phyloP scores from a whole-genome alignment of 1,284 basidiomycete species.

The Cutaneotrichosporon cutaneum region DNA sequence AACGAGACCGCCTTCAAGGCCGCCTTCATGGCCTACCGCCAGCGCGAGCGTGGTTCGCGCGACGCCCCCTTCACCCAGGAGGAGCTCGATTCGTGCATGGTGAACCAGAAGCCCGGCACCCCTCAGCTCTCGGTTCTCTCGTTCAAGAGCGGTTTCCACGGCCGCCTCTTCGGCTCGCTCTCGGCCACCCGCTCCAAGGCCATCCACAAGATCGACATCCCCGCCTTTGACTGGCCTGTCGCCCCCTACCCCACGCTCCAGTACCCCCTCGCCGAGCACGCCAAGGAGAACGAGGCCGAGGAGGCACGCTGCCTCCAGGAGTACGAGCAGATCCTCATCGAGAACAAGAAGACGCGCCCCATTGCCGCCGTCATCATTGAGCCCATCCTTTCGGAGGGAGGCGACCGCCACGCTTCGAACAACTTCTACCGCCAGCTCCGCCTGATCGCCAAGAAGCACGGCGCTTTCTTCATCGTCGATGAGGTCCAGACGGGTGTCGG shows the following conservation, averaged over 20 bases:
- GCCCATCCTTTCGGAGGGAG: conserved; percentile 60
- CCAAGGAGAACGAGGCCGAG: conserved; percentile 52
- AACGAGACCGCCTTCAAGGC: conserved; percentile 60
- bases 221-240: conserved; percentile 60
- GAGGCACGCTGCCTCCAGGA: conserved; percentile 45
- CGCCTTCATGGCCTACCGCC: conserved; percentile 55
- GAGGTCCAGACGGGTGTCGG: conserved; percentile 59
- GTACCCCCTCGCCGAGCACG: conserved; percentile 56
- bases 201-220: conserved; percentile 60
- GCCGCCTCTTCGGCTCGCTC: conserved; percentile 56
- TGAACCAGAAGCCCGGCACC: conserved; percentile 57
- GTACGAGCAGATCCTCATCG: conserved; percentile 44
- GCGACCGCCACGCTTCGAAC: conserved; percentile 59
- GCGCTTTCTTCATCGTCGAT: conserved; percentile 58
- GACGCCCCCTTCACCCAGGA: conserved; percentile 39
- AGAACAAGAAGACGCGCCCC: conserved; percentile 52
- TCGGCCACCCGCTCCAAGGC: conserved; percentile 56
- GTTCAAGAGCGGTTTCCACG: conserved; percentile 58
- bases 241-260: conserved; percentile 57
- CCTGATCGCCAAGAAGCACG: conserved; percentile 56
- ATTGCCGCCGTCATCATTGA: conserved; percentile 61
- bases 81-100: conserved; percentile 56
- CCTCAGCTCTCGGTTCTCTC: conserved; percentile 57
- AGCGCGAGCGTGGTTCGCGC: conserved; percentile 36
- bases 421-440: conserved; percentile 57